A percentile compares a stretch with the other conserved stretches of the same genome.
These are phyloP conservation scores for Psilocybe tampanensis DNA, from an alignment of 768 basidiomycete species.

Conservation along the genomic window DNA sequence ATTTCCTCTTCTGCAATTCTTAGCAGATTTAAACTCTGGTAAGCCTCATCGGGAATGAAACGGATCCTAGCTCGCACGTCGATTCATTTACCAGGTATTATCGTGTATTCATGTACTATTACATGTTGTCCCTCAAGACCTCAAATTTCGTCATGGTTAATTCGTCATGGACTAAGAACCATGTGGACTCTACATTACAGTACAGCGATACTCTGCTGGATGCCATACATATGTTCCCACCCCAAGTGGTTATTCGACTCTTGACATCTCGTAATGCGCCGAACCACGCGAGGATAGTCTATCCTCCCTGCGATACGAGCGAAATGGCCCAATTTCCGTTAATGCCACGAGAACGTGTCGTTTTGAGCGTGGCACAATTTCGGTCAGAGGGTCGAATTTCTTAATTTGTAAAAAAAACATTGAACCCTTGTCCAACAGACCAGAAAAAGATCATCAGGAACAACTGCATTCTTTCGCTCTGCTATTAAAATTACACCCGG, in stretches of 20 bases:
- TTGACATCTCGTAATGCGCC: conserved; percentile 27
- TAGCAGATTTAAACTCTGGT: conserved; percentile 68
- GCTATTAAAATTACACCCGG: conserved; percentile 61
- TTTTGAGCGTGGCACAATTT: conserved; percentile 93
- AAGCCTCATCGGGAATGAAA: conserved; percentile 5
- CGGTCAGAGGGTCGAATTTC: conserved; percentile 49
- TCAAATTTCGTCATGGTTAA: conserved; percentile 90
- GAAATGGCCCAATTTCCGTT: conserved; percentile 64
- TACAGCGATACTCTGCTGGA: conserved; percentile 55
- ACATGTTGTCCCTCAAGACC: conserved; percentile 70
- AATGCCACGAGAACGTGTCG: conserved; percentile 56
- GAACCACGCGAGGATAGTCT: conserved; percentile 57
- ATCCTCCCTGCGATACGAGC: conserved; percentile 90
- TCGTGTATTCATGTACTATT: conserved; percentile 82
- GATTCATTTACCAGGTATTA: conserved; percentile 67
- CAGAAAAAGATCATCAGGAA: conserved; percentile 90
- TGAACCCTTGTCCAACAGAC: conserved; percentile 44
- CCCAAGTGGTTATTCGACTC: conserved; percentile 36
- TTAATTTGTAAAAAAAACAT: background rate
- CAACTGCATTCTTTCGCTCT: conserved; percentile 74
- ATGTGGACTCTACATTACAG: conserved; percentile 74
- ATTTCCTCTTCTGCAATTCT: conserved; percentile 60
- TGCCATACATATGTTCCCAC: conserved; percentile 44
- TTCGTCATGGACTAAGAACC: conserved; percentile 91
- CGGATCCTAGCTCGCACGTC: background rate